phyloP scores from a whole-genome alignment of 768 basidiomycete species.

The Lentinula edodes region DNA sequence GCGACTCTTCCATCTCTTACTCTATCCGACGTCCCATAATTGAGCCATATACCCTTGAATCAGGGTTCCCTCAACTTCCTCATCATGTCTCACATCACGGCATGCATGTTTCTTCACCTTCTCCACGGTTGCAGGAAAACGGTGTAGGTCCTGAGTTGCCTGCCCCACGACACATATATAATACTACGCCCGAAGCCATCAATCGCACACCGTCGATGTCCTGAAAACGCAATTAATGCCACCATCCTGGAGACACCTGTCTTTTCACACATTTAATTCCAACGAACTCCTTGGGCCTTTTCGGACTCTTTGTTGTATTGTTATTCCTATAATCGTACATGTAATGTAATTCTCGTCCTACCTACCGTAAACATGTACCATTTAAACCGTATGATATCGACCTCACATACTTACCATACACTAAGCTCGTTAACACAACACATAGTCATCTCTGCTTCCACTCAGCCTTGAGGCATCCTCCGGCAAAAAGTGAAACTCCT shows the following conservation, averaged over 20 bases:
- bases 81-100: constrained; percentile 35
- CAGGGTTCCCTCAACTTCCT: constrained; percentile 45
- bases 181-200: constrained; percentile 23
- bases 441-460: too few species aligned
- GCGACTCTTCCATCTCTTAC: constrained; percentile 42
- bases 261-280: background rate
- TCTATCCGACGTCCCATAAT: constrained; percentile 53
- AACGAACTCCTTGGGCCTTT: background rate
- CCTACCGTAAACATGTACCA: background rate
- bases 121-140: constrained; percentile 30
- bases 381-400: background rate
- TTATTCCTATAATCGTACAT: constrained; percentile 4
- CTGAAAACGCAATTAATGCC: constrained; percentile 22
- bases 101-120: constrained; percentile 35
- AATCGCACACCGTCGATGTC: constrained; percentile 42
- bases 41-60: constrained; percentile 44
- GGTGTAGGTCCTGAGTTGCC: constrained; percentile 23
- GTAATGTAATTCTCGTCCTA: constrained; percentile 3
- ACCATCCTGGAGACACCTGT: background rate
- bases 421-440: too few species aligned
- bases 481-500: too few species aligned
- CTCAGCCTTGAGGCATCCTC: too few species aligned
- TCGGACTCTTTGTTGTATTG: background rate
- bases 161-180: constrained; percentile 28
- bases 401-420: too few species aligned